Percentiles rank a stretch among this genome's conserved stretches.
Conservation (phyloP, 2,329 filamentous ascomycete species). For the Coniochaeta ligniaria region DNA sequence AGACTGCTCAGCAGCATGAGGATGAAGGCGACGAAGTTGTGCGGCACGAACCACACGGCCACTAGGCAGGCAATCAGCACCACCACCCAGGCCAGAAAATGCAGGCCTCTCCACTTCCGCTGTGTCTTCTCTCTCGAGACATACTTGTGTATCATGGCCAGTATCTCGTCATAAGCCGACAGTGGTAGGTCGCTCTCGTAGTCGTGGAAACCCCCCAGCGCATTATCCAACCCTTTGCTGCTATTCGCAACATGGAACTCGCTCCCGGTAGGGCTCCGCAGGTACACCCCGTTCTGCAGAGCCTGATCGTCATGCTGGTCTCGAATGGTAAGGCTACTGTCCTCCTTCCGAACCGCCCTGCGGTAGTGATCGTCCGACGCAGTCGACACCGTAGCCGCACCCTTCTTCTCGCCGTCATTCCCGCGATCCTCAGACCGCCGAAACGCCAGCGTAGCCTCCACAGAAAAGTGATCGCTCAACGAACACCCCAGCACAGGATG, state of each 20-base stretch:
- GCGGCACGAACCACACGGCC: constrained; percentile 78
- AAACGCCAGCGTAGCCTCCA: constrained; percentile 67
- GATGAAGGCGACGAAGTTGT: constrained; percentile 71
- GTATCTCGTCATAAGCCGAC: constrained; percentile 54
- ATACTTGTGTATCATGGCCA: constrained; percentile 64
- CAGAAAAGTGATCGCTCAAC: constrained; percentile 89
- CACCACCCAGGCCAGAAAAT: constrained; percentile 63
- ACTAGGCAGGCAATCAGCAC: constrained; percentile 69
- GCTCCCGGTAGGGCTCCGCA: constrained; percentile 24
- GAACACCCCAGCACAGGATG: constrained; percentile 79
- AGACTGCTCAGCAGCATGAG: constrained; percentile 75
- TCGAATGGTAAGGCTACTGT: constrained; percentile 11
- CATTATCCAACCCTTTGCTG: background rate
- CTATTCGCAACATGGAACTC: constrained; percentile 4
- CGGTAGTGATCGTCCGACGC: constrained; percentile 7
- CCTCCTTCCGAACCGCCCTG: constrained; percentile 6
- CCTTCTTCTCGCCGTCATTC: background rate
- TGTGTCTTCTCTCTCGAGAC: constrained; percentile 63
- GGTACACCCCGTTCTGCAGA: constrained; percentile 27
- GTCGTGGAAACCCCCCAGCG: constrained; percentile 7
- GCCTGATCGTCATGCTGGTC: constrained; percentile 1
- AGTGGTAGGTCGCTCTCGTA: constrained; percentile 11
- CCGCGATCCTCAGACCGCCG: constrained; percentile 18
- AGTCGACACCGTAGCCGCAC: constrained; percentile 6
- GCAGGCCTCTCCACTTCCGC: constrained; percentile 60